Evolutionary conservation across 352 stramenopile genomes (phyloP), one percentile per base, ranked within the genome.

Genomic region (Pythium coloratum): DNA sequence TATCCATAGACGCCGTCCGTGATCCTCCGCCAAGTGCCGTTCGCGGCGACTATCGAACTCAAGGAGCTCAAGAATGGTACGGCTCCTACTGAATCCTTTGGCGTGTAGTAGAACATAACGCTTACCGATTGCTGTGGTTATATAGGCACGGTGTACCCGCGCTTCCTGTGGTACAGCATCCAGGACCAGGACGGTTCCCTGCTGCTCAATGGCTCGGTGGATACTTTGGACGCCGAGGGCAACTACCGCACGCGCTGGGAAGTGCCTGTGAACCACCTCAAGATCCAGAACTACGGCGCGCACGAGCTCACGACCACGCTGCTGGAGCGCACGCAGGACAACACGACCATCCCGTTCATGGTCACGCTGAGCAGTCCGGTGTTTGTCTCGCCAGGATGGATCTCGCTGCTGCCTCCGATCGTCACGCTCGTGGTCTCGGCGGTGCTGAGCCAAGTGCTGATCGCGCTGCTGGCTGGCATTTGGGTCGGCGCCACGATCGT

Each of bases 401-500:
- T 94, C 44, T 92, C 84, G 46, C 55, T 94, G 57, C 58, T 94
- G 28, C 86, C 86, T 34, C 86, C 86, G 33, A 24, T 91, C 14
- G 82, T 94, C 58, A 94, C 86, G 47, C 69, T 94, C n/a, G 49
- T 88, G 34, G 80, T 92, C 69, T 93, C 84, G 55, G 84, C 83
- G 33, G 63, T 81, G 62, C 66, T 92, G 40, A 85, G 81, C 16
- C 82, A 97, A 67, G 90, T 97, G 54, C 77, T 93, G 9, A 75
- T 95, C 26, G 83, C 87, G 12, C 72, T 97, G 28, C 78, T 96
- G 46, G 77, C 82, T 6, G 90, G 90, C 30, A 90, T 97, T 67
- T 97, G 90, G 89, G 88, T 87, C 53, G 90, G 90, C 46, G 86
- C 89, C 20, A 92, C 77, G 40, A 96, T 92, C 70, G 83, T 94